Evolutionary conservation across 345 rosid species (phyloP).

Genomic region (Microcos paniculata): DNA sequence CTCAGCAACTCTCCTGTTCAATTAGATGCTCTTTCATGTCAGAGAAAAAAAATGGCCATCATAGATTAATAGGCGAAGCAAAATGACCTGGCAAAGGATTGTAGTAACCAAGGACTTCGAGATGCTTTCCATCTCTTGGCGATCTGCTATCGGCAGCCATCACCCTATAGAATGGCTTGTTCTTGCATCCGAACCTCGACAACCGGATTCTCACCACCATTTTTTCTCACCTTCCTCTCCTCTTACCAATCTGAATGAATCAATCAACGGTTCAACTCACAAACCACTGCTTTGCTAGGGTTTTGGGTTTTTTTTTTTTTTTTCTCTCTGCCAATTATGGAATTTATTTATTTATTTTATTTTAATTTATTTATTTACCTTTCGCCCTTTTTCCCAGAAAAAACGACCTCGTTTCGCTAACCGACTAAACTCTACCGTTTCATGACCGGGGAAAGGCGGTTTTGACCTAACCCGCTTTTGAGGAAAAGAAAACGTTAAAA

Average conservation of each 20-base stretch:
- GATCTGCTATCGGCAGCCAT: slow-evolving; percentile 86
- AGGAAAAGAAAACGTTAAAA: neutral
- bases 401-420: neutral
- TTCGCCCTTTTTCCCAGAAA: neutral
- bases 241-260: neutral
- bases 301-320: neutral
- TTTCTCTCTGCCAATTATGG: neutral
- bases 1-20: neutral
- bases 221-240: neutral
- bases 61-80: neutral
- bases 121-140: slow-evolving; percentile 82
- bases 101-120: slow-evolving; percentile 74
- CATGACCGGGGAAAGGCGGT: neutral
- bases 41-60: neutral
- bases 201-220: slow-evolving; percentile 79
- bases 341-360: neutral
- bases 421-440: neutral
- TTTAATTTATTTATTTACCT: neutral
- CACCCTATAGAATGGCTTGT: slow-evolving; percentile 72
- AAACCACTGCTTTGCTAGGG: neutral
- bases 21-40: neutral
- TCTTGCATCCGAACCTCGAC: slow-evolving; percentile 72
- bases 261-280: neutral
- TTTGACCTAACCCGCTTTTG: neutral
- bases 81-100: slow-evolving; percentile 72